Conservation (phyloP, 2,329 filamentous ascomycete genomes). For the Arthroderma uncinatum region DNA sequence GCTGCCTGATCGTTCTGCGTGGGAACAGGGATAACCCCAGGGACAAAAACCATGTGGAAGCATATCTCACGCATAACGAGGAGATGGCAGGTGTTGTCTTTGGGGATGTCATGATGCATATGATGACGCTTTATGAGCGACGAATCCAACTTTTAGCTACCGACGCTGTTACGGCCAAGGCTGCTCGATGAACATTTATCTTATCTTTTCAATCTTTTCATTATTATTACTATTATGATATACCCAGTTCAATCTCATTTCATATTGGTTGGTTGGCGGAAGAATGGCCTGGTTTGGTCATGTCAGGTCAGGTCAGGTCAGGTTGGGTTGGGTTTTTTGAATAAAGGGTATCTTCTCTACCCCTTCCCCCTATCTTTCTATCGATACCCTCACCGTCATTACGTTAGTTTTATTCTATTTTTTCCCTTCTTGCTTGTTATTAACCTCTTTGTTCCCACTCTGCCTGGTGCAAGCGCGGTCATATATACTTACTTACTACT, state of each 20-base stretch:
- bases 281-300: background rate
- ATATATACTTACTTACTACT: background rate
- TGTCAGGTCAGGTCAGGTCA: too few relatives aligned
- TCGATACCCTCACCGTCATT: background rate
- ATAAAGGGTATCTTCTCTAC: background rate
- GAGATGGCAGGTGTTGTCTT: constrained; percentile 61
- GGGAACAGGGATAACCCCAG: constrained; percentile 33
- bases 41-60: constrained; percentile 49
- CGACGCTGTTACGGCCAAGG: constrained; percentile 49
- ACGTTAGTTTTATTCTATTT: background rate
- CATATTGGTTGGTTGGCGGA: background rate
- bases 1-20: constrained; percentile 56
- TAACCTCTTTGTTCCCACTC: background rate
- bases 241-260: background rate
- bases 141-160: constrained; percentile 62
- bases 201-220: background rate
- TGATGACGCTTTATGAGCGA: constrained; percentile 65
- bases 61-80: constrained; percentile 56
- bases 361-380: background rate
- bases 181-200: background rate
- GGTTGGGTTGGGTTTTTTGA: too few relatives aligned
- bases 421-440: background rate
- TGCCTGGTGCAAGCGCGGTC: background rate
- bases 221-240: background rate
- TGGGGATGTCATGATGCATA: constrained; percentile 69